phyloP scores from a whole-genome alignment of 257 asterid genomes.

The Knoxia roxburghii region DNA sequence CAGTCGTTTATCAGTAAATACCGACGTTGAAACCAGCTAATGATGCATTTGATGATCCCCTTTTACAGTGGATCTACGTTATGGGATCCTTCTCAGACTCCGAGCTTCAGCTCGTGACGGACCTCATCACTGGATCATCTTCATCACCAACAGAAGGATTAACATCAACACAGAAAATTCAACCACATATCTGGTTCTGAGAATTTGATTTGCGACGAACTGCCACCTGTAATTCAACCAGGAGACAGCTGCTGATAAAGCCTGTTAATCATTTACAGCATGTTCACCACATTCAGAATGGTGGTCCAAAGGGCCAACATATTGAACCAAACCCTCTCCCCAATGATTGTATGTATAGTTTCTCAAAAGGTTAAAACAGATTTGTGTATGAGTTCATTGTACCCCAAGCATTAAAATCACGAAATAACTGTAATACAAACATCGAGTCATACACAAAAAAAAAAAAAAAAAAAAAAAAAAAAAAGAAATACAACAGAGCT shows the following conservation, averaged over 20 bases:
- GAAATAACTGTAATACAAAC: background rate
- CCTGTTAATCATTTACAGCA: conserved; percentile 75
- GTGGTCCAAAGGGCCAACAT: conserved; percentile 20
- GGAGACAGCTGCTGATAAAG: conserved; percentile 96
- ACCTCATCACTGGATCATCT: conserved; percentile 33
- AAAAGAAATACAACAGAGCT: background rate
- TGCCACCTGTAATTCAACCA: conserved; percentile 99
- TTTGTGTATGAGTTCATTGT: background rate
- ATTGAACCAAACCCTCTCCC: background rate
- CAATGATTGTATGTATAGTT: background rate
- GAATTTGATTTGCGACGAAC: conserved; percentile 32
- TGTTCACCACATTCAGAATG: conserved; percentile 69
- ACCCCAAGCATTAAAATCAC: background rate
- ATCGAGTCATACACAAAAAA: background rate
- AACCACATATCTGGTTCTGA: conserved; percentile 38
- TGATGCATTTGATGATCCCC: background rate
- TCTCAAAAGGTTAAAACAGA: background rate
- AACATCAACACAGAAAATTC: conserved; percentile 50
- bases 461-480: background rate
- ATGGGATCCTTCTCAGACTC: background rate
- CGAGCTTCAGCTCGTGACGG: background rate
- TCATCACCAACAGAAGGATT: conserved; percentile 46
- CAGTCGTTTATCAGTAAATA: background rate
- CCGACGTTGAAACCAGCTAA: background rate
- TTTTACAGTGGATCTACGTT: background rate